Conservation (phyloP, 345 rosid genomes). For the Gossypium mustelinum region DNA sequence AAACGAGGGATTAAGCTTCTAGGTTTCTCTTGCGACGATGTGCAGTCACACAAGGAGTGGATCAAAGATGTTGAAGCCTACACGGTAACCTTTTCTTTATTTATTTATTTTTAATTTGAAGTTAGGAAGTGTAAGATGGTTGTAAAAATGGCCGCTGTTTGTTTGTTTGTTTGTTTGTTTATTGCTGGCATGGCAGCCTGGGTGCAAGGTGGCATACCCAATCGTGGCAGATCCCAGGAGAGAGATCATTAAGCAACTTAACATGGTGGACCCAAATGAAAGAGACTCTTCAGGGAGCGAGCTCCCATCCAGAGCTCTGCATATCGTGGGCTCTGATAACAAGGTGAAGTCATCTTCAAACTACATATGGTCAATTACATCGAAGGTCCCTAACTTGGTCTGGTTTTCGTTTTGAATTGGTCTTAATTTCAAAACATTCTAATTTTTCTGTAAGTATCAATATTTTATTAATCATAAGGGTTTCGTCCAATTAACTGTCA, state of each 20-base stretch:
- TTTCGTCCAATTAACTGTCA: too few species aligned
- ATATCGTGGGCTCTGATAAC: slow-evolving; percentile 60
- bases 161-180: background rate
- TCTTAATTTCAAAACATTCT: too few species aligned
- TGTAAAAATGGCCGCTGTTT: too few species aligned
- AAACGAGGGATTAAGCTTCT: slow-evolving; percentile 65
- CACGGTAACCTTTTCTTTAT: slow-evolving; percentile 28
- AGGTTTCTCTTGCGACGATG: slow-evolving; percentile 75
- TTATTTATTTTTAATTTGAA: background rate
- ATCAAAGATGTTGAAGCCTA: slow-evolving; percentile 71
- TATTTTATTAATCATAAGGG: too few species aligned
- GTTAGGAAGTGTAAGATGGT: too few species aligned
- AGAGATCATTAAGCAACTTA: slow-evolving; percentile 53
- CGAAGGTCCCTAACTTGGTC: too few species aligned
- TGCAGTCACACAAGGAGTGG: slow-evolving; percentile 61
- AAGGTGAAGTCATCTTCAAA: slow-evolving; percentile 29
- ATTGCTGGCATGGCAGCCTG: slow-evolving; percentile 34
- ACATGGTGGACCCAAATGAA: slow-evolving; percentile 78
- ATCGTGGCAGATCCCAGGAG: slow-evolving; percentile 66
- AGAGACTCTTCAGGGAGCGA: slow-evolving; percentile 36
- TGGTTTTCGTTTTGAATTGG: too few species aligned
- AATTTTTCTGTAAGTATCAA: too few species aligned
- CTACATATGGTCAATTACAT: too few species aligned
- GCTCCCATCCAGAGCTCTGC: slow-evolving; percentile 70
- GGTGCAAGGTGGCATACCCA: slow-evolving; percentile 63